Base-by-base conservation (phyloP, 192 early-diverging fungal genomes). In the Borealophlyctis nickersoniae region DNA sequence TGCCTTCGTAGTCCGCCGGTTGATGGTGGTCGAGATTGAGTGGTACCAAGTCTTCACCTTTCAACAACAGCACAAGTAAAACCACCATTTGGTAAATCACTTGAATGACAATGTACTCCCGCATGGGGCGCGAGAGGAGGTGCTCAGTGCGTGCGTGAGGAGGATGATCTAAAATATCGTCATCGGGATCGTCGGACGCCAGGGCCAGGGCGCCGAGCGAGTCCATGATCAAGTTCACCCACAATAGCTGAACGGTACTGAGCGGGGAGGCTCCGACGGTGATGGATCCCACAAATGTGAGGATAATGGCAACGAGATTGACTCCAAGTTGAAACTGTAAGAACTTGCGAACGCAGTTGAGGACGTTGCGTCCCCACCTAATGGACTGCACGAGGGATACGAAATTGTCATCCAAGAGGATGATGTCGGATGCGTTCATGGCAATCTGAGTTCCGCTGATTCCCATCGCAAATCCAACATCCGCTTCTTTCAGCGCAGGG, bases 221-320 rank as follows among this genome's bases (percentile, higher is more conserved):
- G 61, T 85, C 80, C 83, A 85, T 85, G 52, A 85, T 85, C 54
- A 85, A 65, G 64, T 85, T 85, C 14, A 85, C 80, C 79, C 79
- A 81, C n/a, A 85, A 68, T 57, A 85, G 71, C 67, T 85, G 83
- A 1, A 85, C 79, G 35, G 83, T 79, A 31, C 56, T 77, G 33
- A 85, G 63, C 27, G 83, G 83, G 7, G 77, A 74, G 2, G 67
- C 49, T 24, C 81, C 83, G 7, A 63, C 32, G 24, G 69, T 61
- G 11, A 81, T 39, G 4, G 83, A 78, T 2, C 83, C 83, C 27
- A 85, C 66, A 71, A 85, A 81, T 1, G 83, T 85, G 34, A 79
- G 52, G 27, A 73, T 73, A 36, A 85, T 76, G 55, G 83, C 83
- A 26, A 80, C 75, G 13, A 81, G 50, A 52, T 85, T 85, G 45